These are phyloP conservation scores for Leccinum pellstonianum DNA, from an alignment of 768 basidiomycete genomes.

Conservation along the genomic window DNA sequence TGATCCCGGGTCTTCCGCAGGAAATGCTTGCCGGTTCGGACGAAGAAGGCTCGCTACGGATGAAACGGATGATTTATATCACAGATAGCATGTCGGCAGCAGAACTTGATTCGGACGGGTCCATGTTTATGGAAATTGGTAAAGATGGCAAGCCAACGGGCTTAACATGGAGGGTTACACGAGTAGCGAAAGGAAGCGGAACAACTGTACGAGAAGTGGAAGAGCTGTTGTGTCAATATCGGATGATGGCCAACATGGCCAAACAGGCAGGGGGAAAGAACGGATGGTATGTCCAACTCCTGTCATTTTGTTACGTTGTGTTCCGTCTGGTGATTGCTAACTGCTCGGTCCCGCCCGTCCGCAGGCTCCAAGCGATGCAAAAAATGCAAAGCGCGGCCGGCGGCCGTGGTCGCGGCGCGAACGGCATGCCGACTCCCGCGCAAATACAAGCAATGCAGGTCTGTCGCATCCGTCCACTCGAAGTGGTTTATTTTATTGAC, in stretches of 20 bases:
- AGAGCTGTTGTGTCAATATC: constrained; percentile 92
- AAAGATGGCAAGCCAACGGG: constrained; percentile 82
- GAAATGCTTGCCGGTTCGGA: constrained; percentile 90
- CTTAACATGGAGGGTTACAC: constrained; percentile 86
- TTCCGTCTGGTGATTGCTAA: constrained; percentile 7
- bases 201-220: constrained; percentile 98
- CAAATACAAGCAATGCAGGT: constrained; percentile 96
- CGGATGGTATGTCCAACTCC: constrained; percentile 61
- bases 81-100: constrained; percentile 94
- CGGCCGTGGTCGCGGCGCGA: constrained; percentile 81
- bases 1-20: constrained; percentile 96
- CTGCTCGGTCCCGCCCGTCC: neutral
- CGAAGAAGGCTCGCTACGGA: constrained; percentile 84
- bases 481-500: constrained; percentile 5
- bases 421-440: constrained; percentile 87
- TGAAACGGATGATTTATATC: constrained; percentile 99
- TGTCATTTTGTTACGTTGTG: constrained; percentile 1
- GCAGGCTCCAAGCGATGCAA: constrained; percentile 81
- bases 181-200: constrained; percentile 92
- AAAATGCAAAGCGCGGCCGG: constrained; percentile 89
- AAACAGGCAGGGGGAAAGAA: constrained; percentile 98
- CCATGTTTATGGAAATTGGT: constrained; percentile 80
- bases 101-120: constrained; percentile 95
- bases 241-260: constrained; percentile 99
- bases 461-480: constrained; percentile 25